A percentile compares a stretch with the other conserved stretches of the same genome.
Evolutionary conservation across 2,329 filamentous ascomycete genomes (phyloP).

Genomic region (Fusarium mexicanum): DNA sequence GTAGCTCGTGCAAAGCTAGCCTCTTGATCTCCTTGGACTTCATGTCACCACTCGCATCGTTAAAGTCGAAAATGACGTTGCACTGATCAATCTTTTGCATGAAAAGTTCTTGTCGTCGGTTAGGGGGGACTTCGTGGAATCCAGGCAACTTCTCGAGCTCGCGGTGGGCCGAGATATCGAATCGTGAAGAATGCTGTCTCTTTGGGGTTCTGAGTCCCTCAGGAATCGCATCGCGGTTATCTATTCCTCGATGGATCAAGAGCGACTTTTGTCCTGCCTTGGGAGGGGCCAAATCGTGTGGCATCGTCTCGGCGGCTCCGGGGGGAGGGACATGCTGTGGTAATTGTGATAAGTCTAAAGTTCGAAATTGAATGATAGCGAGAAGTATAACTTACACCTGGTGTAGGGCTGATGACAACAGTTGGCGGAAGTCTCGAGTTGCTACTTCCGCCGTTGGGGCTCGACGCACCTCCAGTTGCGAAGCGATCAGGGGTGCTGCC

Average conservation of each 20-base stretch:
- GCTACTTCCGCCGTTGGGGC: constrained; percentile 49
- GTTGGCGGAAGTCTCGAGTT: constrained; percentile 74
- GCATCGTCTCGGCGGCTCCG: constrained; percentile 96
- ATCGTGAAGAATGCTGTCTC: constrained; percentile 95
- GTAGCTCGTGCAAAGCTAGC: constrained; percentile 90
- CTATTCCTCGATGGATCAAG: constrained; percentile 84
- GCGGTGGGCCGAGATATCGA: constrained; percentile 96
- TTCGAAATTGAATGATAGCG: background rate
- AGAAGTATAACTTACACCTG: constrained; percentile 72
- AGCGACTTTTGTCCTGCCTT: constrained; percentile 91
- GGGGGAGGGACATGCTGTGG: constrained; percentile 84
- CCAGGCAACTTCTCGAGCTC: constrained; percentile 97
- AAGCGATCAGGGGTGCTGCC: constrained; percentile 55
- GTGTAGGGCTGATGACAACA: constrained; percentile 93
- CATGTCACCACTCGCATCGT: constrained; percentile 97
- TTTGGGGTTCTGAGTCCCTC: constrained; percentile 96
- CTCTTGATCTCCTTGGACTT: constrained; percentile 99
- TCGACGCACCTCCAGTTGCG: constrained; percentile 49
- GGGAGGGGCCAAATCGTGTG: constrained; percentile 92
- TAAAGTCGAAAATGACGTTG: constrained; percentile 99
- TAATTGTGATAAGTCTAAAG: constrained; percentile 16
- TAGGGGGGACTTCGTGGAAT: constrained; percentile 96
- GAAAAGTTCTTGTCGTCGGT: constrained; percentile 93
- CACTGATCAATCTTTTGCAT: constrained; percentile 99
- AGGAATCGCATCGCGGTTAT: constrained; percentile 89